Evolutionary conservation across 2,329 filamentous ascomycete species (phyloP).

Genomic region (Fusarium illudens): DNA sequence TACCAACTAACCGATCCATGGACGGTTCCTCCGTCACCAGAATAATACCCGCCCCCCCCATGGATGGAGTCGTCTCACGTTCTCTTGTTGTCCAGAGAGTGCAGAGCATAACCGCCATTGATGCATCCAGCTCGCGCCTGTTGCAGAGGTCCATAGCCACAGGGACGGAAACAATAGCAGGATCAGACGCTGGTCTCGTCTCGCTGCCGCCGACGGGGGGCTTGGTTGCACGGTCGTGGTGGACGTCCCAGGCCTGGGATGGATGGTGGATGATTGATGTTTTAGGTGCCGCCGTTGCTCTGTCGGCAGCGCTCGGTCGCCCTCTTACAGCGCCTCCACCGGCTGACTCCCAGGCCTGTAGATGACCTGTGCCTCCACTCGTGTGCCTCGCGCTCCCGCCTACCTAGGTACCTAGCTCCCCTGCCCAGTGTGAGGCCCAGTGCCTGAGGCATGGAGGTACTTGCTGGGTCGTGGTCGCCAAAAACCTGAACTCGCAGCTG

Average conservation of each 20-base stretch:
- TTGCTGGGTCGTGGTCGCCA: conserved; percentile 18
- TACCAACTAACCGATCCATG: conserved; percentile 26
- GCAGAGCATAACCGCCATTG: conserved; percentile 13
- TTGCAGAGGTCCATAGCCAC: neutral
- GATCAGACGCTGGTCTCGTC: neutral
- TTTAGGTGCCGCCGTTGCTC: conserved; percentile 39
- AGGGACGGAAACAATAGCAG: conserved; percentile 21
- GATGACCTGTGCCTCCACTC: conserved; percentile 20
- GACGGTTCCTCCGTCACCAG: conserved; percentile 21
- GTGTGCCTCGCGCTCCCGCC: conserved; percentile 8
- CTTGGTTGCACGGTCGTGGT: too few species aligned
- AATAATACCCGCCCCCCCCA: neutral
- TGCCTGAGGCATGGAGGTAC: neutral
- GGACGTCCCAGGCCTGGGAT: neutral
- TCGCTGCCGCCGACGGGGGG: conserved; percentile 22
- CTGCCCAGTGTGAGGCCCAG: conserved; percentile 21
- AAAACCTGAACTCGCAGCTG: neutral
- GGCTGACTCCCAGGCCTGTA: conserved; percentile 29
- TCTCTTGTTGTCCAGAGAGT: conserved; percentile 6
- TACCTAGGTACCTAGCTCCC: too few species aligned
- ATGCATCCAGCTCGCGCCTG: conserved; percentile 11
- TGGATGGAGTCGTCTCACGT: conserved; percentile 15
- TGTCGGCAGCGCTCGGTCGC: conserved; percentile 32
- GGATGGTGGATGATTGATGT: too few species aligned
- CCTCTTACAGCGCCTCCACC: conserved; percentile 23